A percentile compares a stretch with the other conserved stretches of the same genome.
Conservation (phyloP, 495 filamentous ascomycete genomes). For the Penicillium herquei region DNA sequence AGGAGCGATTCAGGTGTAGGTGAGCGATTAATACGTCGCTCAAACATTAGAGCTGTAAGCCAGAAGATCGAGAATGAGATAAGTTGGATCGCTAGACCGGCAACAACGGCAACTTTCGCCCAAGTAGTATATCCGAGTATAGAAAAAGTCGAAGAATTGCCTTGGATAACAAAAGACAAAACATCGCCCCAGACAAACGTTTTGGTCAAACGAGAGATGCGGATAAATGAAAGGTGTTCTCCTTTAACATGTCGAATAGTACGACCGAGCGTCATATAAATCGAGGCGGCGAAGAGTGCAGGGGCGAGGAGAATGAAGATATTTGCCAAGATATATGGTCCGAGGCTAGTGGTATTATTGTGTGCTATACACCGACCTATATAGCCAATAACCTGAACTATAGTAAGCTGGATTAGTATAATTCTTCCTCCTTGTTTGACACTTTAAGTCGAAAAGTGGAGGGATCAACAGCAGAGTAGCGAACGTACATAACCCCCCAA, state of each 20-base stretch:
- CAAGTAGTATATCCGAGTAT: conserved; percentile 4
- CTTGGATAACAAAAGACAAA: conserved; percentile 18
- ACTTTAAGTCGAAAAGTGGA: not conserved
- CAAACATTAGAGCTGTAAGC: conserved; percentile 25
- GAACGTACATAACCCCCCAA: conserved; percentile 25
- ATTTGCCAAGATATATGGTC: conserved; percentile 20
- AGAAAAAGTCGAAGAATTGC: conserved; percentile 3
- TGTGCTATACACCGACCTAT: conserved; percentile 28
- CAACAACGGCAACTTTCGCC: conserved; percentile 24
- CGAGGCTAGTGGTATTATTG: conserved; percentile 12
- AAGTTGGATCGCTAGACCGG: conserved; percentile 33
- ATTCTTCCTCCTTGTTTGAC: not conserved
- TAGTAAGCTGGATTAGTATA: conserved; percentile 20
- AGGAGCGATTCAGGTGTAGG: conserved; percentile 18
- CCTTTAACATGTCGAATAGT: conserved; percentile 39
- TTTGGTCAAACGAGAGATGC: conserved; percentile 9
- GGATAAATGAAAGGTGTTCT: conserved; percentile 21
- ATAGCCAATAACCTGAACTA: conserved; percentile 45
- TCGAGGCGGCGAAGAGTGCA: conserved; percentile 45
- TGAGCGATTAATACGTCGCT: conserved; percentile 21
- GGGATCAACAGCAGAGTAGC: too few species aligned
- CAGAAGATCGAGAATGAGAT: conserved; percentile 37
- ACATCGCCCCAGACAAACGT: conserved; percentile 23
- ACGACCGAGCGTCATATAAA: conserved; percentile 52
- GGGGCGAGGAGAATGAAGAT: conserved; percentile 27